phyloP scores from a whole-genome alignment of 1,284 basidiomycete genomes.

The Termitomyces sp. region DNA sequence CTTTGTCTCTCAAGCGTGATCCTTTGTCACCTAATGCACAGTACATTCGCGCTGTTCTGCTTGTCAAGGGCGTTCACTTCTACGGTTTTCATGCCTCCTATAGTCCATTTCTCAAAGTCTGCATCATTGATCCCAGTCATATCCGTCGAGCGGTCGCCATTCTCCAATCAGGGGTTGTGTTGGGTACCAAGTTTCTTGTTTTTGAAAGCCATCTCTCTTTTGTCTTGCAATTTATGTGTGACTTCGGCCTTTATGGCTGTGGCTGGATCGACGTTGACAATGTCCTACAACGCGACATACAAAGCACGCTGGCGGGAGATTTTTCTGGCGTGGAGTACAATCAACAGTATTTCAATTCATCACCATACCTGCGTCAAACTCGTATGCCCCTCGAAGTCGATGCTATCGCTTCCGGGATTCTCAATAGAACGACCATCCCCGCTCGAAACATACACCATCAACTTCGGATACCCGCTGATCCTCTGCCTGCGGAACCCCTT shows the following conservation, averaged over 20 bases:
- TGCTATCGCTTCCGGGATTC: conserved; percentile 74
- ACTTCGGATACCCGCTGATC: conserved; percentile 52
- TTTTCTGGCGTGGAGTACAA: conserved; percentile 10
- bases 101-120: conserved; percentile 87
- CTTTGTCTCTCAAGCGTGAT: conserved; percentile 64
- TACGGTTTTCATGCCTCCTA: conserved; percentile 92
- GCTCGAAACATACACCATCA: conserved; percentile 74
- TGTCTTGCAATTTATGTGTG: conserved; percentile 89
- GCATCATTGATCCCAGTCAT: conserved; percentile 67
- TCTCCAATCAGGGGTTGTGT: conserved; percentile 75
- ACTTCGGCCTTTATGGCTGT: conserved; percentile 94
- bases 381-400: conserved; percentile 84
- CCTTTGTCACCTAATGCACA: conserved; percentile 50
- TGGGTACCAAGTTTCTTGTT: conserved; percentile 71
- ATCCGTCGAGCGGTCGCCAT: conserved; percentile 70
- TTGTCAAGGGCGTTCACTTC: conserved; percentile 94
- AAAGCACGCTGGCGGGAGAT: conserved; percentile 29
- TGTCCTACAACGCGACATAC: conserved; percentile 50
- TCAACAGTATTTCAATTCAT: conserved; percentile 32
- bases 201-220: conserved; percentile 92
- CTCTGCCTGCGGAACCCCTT: conserved; percentile 65
- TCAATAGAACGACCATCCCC: conserved; percentile 71
- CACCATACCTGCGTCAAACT: conserved; percentile 62
- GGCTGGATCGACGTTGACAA: conserved; percentile 76
- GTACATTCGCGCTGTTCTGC: conserved; percentile 67